phyloP scores from a whole-genome alignment of 441 rosid species.

The Isatis lusitanica region DNA sequence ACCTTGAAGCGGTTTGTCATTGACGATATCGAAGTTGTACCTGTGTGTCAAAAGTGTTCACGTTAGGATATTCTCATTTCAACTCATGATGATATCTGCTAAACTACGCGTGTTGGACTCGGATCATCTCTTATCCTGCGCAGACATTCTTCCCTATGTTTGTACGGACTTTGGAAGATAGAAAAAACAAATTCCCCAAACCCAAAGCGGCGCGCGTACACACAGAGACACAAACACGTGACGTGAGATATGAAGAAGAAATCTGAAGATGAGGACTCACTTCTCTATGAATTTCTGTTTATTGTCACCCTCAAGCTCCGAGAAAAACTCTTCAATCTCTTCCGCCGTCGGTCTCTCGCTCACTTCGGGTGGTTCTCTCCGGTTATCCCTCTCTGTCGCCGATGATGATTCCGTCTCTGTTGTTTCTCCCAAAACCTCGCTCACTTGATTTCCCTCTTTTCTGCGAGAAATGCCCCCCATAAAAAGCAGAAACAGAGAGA shows the following conservation, averaged over 20 bases:
- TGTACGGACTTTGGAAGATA: conserved; percentile 5
- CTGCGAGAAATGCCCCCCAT: conserved; percentile 16
- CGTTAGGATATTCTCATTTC: conserved; percentile 42
- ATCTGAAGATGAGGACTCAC: conserved; percentile 40
- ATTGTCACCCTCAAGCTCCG: conserved; percentile 49
- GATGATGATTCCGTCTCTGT: conserved; percentile 40
- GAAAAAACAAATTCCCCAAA: neutral
- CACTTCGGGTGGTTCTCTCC: neutral
- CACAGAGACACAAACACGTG: neutral
- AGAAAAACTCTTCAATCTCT: conserved; percentile 65
- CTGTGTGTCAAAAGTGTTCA: conserved; percentile 37
- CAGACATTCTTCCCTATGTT: conserved; percentile 15
- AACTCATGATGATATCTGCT: conserved; percentile 1
- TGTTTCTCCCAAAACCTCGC: conserved; percentile 36
- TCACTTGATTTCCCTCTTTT: conserved; percentile 34
- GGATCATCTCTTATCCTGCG: conserved; percentile 45
- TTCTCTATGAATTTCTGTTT: conserved; percentile 59
- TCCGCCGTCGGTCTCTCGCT: conserved; percentile 37
- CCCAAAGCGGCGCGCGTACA: neutral
- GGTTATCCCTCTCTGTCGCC: neutral
- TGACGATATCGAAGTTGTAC: conserved; percentile 75
- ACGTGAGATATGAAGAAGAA: neutral
- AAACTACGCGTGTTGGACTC: conserved; percentile 15
- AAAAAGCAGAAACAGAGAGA: neutral
- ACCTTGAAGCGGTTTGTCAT: conserved; percentile 75